Base-by-base conservation (phyloP, 2,329 filamentous ascomycete species). In the Allantophomopsis cytisporea region DNA sequence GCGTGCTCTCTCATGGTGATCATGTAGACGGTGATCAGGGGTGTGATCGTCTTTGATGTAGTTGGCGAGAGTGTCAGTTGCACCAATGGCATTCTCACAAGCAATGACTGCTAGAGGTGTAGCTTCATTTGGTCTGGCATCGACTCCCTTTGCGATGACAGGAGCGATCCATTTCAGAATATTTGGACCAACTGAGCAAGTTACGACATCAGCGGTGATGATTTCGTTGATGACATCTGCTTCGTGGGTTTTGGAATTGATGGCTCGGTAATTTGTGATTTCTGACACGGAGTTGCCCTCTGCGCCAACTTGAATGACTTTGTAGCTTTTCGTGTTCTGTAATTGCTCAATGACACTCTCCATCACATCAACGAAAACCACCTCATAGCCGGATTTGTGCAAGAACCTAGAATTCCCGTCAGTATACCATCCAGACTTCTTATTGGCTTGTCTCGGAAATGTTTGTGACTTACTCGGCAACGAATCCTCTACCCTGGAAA, bases 61-160 rank as follows among this genome's bases (percentile, higher is more conserved):
- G 32, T 72, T 73, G 48, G 82, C 84, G 38, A 95, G 80, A 31
- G 83, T 85, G 57, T 91, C 84, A 37, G 91, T 96, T 53, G 87
- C 91, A 48, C 85, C 85, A 57, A 96, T 95, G 58, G 86, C 86
- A 62, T 98, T 98, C 69, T 98, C 91, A 63, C 91, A 98, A 42
- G 91, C 91, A 63, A 98, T 94, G 56, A 98, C 84, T 16, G 88
- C 79, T 33, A 96, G 63, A 7, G 89, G 88, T 45, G 73, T 72
- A 40, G 60, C 56, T 34, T 70, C 64, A 12, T 61, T 56, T n/a
- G 76, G 71, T 47, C 91, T 82, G 48, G 72, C 71, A 57, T 89
- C 80, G 47, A 98, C 85, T 50, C 85, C 91, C 71, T 94, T 91
- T 57, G 89, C 89, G 51, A 98, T 94, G 52, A 88, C 83, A 17